These are phyloP conservation scores for Russula foetens DNA, from an alignment of 768 basidiomycete species.

Conservation along the genomic window DNA sequence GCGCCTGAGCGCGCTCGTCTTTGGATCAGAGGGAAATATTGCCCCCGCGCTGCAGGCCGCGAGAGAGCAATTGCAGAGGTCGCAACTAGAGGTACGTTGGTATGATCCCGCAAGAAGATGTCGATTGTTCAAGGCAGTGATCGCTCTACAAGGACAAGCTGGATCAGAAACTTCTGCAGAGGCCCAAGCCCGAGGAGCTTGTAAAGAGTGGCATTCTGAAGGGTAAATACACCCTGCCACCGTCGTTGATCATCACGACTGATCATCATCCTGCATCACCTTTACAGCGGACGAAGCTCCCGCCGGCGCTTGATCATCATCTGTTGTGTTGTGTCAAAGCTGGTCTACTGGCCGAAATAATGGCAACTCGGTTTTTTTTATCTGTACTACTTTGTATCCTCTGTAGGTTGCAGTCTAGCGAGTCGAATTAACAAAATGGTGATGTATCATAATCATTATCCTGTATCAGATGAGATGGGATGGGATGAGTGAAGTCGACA, in stretches of 20 bases:
- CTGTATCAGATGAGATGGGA: background rate
- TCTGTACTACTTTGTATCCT: conserved; percentile 7
- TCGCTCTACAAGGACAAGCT: conserved; percentile 44
- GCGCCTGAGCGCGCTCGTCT: background rate
- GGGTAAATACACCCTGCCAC: conserved; percentile 25
- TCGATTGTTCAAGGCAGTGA: background rate
- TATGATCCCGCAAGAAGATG: background rate
- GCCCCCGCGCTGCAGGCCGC: conserved; percentile 54
- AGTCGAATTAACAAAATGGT: background rate
- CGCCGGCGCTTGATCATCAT: conserved; percentile 4
- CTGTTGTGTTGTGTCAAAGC: background rate
- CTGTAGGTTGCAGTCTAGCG: conserved; percentile 15
- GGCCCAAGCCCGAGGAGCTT: conserved; percentile 54
- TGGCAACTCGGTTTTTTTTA: background rate
- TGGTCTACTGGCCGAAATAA: too few species aligned
- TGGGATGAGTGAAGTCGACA: conserved; percentile 9
- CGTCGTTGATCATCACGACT: background rate
- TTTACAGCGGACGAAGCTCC: conserved; percentile 14
- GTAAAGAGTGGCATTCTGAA: conserved; percentile 57
- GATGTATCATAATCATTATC: conserved; percentile 2
- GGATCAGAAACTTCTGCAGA: conserved; percentile 47
- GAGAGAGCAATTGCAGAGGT: conserved; percentile 48
- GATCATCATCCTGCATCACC: background rate
- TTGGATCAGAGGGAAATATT: conserved; percentile 47
- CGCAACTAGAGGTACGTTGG: conserved; percentile 51